Percentiles rank a stretch among this genome's conserved stretches.
Evolutionary conservation across 1,284 basidiomycete genomes (phyloP).

Genomic region (Omphalotus olearius): DNA sequence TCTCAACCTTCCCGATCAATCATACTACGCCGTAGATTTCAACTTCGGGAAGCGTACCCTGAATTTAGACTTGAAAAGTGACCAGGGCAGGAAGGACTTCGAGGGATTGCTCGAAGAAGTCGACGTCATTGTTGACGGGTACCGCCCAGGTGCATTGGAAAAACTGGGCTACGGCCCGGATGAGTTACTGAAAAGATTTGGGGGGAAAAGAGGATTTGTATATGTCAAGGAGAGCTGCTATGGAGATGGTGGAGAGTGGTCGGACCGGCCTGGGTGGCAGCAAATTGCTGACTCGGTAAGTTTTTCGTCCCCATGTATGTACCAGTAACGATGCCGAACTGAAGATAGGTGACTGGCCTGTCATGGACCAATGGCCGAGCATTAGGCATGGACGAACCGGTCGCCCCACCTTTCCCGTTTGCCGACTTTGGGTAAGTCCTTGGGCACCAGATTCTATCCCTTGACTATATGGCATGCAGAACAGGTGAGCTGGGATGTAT

Average conservation of each 20-base stretch:
- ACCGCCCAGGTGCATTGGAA: conserved; percentile 24
- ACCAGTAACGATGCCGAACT: no score
- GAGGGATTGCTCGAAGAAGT: conserved; percentile 20
- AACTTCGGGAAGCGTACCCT: conserved; percentile 27
- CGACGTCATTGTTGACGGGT: conserved; percentile 27
- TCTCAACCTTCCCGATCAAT: conserved; percentile 23
- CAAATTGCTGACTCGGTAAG: conserved; percentile 16
- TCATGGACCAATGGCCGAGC: conserved; percentile 10
- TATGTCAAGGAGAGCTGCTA: conserved; percentile 27
- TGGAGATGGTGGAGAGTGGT: conserved; percentile 11
- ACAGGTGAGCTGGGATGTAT: conserved; percentile 13
- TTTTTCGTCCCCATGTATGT: background rate
- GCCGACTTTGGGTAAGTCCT: conserved; percentile 13
- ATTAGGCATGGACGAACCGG: conserved; percentile 14
- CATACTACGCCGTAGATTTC: conserved; percentile 20
- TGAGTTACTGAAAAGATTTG: conserved; percentile 21
- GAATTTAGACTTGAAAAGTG: conserved; percentile 22
- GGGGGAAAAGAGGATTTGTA: conserved; percentile 21
- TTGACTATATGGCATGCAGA: background rate
- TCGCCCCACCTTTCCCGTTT: conserved; percentile 15
- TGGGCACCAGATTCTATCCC: background rate
- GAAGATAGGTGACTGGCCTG: conserved; percentile 11
- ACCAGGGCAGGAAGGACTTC: conserved; percentile 18
- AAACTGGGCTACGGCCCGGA: conserved; percentile 27
- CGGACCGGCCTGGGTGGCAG: conserved; percentile 15